These are phyloP conservation scores for Cenchrus purpureus DNA, from an alignment of 176 grass and related monocot species.

Conservation along the genomic window DNA sequence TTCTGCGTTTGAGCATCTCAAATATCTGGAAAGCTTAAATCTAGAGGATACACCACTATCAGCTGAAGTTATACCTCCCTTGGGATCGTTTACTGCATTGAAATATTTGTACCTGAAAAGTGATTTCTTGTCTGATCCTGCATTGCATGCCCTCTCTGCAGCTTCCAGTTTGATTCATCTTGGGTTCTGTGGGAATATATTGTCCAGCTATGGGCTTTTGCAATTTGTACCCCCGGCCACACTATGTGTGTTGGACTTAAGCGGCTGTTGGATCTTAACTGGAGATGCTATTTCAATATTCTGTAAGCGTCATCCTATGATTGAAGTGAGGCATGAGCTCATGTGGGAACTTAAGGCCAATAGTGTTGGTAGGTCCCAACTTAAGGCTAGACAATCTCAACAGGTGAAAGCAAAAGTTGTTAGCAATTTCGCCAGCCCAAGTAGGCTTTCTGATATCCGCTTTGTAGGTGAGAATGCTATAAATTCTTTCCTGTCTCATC, in stretches of 20 bases:
- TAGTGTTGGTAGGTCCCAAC: conserved; percentile 27
- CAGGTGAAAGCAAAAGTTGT: conserved; percentile 40
- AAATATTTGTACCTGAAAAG: conserved; percentile 83
- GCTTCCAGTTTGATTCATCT: conserved; percentile 63
- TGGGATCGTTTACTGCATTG: conserved; percentile 57
- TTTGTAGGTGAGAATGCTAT: conserved; percentile 64
- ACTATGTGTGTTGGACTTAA: conserved; percentile 71
- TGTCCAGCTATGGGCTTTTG: conserved; percentile 73
- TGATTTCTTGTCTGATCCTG: conserved; percentile 75
- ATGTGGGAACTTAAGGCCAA: conserved; percentile 38
- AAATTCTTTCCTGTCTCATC: background rate
- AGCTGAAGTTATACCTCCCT: conserved; percentile 68
- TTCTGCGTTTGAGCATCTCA: conserved; percentile 59
- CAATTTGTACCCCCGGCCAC: conserved; percentile 56
- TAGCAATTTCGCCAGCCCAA: conserved; percentile 20
- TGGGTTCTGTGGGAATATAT: conserved; percentile 76
- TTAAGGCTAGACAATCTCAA: conserved; percentile 36
- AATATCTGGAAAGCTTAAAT: conserved; percentile 69
- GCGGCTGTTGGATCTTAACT: conserved; percentile 81
- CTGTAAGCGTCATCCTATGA: conserved; percentile 57
- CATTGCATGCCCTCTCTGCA: conserved; percentile 57
- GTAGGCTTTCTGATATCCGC: conserved; percentile 20
- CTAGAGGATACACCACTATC: conserved; percentile 65
- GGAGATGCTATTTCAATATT: conserved; percentile 58
- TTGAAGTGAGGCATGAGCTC: conserved; percentile 73